Conservation (phyloP, 768 basidiomycete genomes). For the Russula compacta region DNA sequence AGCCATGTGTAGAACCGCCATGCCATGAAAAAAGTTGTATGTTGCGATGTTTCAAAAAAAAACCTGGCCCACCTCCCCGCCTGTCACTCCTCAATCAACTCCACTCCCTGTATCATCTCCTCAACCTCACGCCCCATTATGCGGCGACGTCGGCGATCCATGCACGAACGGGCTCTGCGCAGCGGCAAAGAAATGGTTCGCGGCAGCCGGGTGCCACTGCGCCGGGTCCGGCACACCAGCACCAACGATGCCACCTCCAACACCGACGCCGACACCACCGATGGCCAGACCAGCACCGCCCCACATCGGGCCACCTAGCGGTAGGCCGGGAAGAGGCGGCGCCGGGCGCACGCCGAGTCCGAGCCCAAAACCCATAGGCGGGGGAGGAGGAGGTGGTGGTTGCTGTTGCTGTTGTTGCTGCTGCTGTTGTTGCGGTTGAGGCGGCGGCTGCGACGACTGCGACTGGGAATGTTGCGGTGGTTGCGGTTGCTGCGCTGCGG, state of each 20-base stretch:
- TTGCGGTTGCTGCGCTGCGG: neutral
- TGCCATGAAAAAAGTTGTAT: constrained; percentile 1
- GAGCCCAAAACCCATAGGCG: constrained; percentile 7
- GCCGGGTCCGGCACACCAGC: constrained; percentile 6
- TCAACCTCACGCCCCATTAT: constrained; percentile 14
- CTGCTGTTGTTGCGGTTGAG: neutral
- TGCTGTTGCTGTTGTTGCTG: neutral
- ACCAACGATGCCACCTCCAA: neutral
- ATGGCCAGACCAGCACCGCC: constrained; percentile 12
- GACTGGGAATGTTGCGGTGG: neutral
- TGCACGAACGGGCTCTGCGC: constrained; percentile 19
- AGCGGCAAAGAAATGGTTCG: constrained; percentile 15
- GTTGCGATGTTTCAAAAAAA: neutral
- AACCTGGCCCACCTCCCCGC: neutral
- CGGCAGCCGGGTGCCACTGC: constrained; percentile 13
- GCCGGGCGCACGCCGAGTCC: constrained; percentile 8
- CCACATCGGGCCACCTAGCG: constrained; percentile 10
- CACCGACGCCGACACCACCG: constrained; percentile 7
- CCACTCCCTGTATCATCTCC: neutral
- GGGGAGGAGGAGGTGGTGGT: neutral
- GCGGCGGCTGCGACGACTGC: neutral
- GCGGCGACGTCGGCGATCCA: constrained; percentile 20
- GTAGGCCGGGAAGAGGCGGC: constrained; percentile 6
- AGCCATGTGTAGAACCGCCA: constrained; percentile 6
- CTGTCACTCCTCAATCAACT: neutral